Percentiles rank a stretch among this genome's conserved stretches.
phyloP scores from a whole-genome alignment of 768 basidiomycete genomes.

The Termitomyces sp. region DNA sequence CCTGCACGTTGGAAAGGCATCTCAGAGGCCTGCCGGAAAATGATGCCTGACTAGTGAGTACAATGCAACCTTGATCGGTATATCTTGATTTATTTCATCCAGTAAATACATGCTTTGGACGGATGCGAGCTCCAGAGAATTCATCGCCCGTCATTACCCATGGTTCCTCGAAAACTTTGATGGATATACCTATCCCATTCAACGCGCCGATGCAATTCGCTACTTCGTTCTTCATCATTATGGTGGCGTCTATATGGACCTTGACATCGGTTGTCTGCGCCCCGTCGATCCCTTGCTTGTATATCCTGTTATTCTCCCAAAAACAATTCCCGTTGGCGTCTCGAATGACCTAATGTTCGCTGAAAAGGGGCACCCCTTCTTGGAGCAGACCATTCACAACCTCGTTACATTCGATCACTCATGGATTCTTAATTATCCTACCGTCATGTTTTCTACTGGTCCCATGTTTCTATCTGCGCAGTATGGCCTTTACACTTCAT shows the following conservation, averaged over 20 bases:
- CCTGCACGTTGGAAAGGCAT: constrained; percentile 77
- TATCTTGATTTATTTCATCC: constrained; percentile 13
- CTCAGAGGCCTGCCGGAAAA: constrained; percentile 78
- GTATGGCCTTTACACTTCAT: constrained; percentile 79
- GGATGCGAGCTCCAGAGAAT: constrained; percentile 82
- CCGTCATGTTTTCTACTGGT: constrained; percentile 99
- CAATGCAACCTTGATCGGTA: constrained; percentile 6
- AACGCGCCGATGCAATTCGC: constrained; percentile 95
- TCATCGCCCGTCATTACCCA: constrained; percentile 82
- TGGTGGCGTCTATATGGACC: constrained; percentile 93
- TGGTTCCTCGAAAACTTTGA: constrained; percentile 96
- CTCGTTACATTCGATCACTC: constrained; percentile 88
- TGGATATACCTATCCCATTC: constrained; percentile 85
- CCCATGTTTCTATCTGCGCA: constrained; percentile 98
- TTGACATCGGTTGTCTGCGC: constrained; percentile 91
- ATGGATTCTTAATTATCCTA: constrained; percentile 96
- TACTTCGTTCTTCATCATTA: constrained; percentile 96
- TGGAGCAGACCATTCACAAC: constrained; percentile 91
- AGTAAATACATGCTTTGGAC: constrained; percentile 99
- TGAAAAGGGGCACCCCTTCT: constrained; percentile 78
- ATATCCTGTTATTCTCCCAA: constrained; percentile 86
- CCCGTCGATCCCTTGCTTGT: constrained; percentile 81
- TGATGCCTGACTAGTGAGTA: constrained; percentile 96
- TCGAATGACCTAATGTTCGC: constrained; percentile 97
- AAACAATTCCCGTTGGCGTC: constrained; percentile 94